phyloP scores from a whole-genome alignment of 257 asterid species.

The Anisodus acutangulus region DNA sequence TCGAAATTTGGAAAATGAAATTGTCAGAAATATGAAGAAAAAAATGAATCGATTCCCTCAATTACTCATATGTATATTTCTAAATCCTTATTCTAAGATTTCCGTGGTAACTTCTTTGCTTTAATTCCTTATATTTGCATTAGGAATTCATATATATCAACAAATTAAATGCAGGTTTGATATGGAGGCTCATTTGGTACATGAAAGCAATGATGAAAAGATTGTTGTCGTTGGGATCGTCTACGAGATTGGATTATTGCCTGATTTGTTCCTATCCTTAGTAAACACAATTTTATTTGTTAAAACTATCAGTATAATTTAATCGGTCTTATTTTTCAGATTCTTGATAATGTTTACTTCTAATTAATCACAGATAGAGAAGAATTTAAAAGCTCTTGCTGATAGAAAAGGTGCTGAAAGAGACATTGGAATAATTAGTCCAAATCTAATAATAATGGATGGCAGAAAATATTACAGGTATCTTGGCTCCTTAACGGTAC shows the following conservation, averaged over 20 bases:
- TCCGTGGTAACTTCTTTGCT: too few species aligned
- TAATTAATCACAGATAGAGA: slow-evolving; percentile 41
- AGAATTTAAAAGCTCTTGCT: slow-evolving; percentile 33
- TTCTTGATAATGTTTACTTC: neutral
- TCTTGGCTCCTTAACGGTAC: slow-evolving; percentile 67
- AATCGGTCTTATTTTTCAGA: neutral
- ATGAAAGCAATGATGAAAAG: slow-evolving; percentile 15
- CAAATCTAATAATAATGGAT: slow-evolving; percentile 46
- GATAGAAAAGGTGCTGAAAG: slow-evolving; percentile 34
- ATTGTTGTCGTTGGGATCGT: slow-evolving; percentile 38
- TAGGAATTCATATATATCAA: neutral
- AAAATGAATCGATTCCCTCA: too few species aligned
- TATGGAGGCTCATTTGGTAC: slow-evolving; percentile 28
- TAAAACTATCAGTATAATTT: neutral
- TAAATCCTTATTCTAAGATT: too few species aligned
- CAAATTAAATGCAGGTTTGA: slow-evolving; percentile 1
- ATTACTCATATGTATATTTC: too few species aligned
- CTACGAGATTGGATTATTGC: slow-evolving; percentile 37
- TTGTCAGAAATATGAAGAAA: too few species aligned
- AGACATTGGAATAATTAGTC: slow-evolving; percentile 44
- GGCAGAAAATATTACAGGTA: slow-evolving; percentile 57
- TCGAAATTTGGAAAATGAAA: too few species aligned
- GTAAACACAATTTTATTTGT: neutral
- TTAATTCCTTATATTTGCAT: neutral
- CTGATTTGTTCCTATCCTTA: neutral